Percentiles rank a stretch among this genome's conserved stretches.
phyloP scores from a whole-genome alignment of 306 rosid species.

The Begonia loranthoides region DNA sequence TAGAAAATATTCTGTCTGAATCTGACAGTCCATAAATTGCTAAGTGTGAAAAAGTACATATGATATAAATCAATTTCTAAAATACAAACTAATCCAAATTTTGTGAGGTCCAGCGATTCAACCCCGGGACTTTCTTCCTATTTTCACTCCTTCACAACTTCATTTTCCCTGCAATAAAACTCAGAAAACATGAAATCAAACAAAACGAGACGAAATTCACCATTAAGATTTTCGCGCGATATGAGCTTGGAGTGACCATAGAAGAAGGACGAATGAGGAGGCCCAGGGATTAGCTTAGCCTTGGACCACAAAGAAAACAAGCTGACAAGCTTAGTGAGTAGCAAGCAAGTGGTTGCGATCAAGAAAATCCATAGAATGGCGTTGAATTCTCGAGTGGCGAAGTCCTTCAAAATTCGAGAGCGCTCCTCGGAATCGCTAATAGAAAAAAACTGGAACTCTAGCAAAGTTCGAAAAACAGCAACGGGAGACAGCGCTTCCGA shows the following conservation, averaged over 20 bases:
- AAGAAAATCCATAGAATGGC: constrained; percentile 59
- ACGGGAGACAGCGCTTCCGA: constrained; percentile 14
- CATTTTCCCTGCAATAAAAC: not conserved
- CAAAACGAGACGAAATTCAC: constrained; percentile 15
- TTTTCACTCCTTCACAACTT: too few relatives aligned
- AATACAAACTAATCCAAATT: too few relatives aligned
- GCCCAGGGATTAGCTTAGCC: constrained; percentile 47
- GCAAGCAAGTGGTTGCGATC: constrained; percentile 28
- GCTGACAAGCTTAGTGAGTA: constrained; percentile 22
- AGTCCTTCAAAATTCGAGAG: constrained; percentile 29
- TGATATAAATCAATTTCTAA: too few relatives aligned
- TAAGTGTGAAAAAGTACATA: not conserved
- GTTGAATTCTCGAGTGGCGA: constrained; percentile 50
- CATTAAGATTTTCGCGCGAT: constrained; percentile 32
- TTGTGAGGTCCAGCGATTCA: too few relatives aligned
- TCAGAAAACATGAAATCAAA: not conserved
- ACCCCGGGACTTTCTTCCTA: too few relatives aligned
- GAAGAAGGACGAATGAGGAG: constrained; percentile 33
- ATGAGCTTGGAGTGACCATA: constrained; percentile 40
- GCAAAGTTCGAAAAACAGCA: constrained; percentile 25
- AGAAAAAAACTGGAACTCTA: constrained; percentile 13
- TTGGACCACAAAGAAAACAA: constrained; percentile 32
- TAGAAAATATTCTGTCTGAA: not conserved
- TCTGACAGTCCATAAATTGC: not conserved
- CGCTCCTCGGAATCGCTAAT: constrained; percentile 6